A percentile compares a stretch with the other conserved stretches of the same genome.
Evolutionary conservation across 805 yeast genomes (phyloP).

Genomic region (Yamadazyma sp.): DNA sequence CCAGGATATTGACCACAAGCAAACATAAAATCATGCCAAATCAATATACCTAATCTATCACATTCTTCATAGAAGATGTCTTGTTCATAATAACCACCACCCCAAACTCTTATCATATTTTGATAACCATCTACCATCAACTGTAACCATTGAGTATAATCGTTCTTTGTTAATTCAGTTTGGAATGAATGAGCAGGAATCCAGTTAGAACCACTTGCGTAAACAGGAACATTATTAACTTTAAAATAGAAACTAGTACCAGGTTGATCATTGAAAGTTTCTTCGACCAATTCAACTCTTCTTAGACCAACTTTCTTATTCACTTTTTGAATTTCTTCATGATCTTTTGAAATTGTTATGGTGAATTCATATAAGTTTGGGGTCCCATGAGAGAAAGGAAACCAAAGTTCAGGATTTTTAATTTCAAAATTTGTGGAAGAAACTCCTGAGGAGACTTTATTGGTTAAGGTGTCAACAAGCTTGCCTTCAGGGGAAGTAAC

Average conservation of each 20-base stretch:
- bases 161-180: slow-evolving; percentile 27
- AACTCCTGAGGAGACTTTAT: slow-evolving; percentile 3
- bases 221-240: slow-evolving; percentile 39
- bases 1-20: slow-evolving; percentile 56
- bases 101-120: slow-evolving; percentile 49
- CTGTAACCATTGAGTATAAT: slow-evolving; percentile 35
- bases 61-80: slow-evolving; percentile 43
- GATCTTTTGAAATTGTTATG: slow-evolving; percentile 9
- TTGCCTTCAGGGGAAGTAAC: slow-evolving; percentile 15
- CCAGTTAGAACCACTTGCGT: slow-evolving; percentile 44
- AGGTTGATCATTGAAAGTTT: slow-evolving; percentile 19
- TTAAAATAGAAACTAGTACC: slow-evolving; percentile 44
- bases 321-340: slow-evolving; percentile 7
- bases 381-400: slow-evolving; percentile 35
- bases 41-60: slow-evolving; percentile 41
- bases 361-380: slow-evolving; percentile 30
- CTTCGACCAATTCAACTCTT: slow-evolving; percentile 38
- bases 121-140: slow-evolving; percentile 38
- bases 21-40: slow-evolving; percentile 60
- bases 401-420: slow-evolving; percentile 37
- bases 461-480: neutral
- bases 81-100: slow-evolving; percentile 46
- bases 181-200: slow-evolving; percentile 45
- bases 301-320: slow-evolving; percentile 37
- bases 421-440: slow-evolving; percentile 13